These are phyloP conservation scores for Gynostemma pentaphyllum DNA, from an alignment of 306 rosid species.

Conservation along the genomic window DNA sequence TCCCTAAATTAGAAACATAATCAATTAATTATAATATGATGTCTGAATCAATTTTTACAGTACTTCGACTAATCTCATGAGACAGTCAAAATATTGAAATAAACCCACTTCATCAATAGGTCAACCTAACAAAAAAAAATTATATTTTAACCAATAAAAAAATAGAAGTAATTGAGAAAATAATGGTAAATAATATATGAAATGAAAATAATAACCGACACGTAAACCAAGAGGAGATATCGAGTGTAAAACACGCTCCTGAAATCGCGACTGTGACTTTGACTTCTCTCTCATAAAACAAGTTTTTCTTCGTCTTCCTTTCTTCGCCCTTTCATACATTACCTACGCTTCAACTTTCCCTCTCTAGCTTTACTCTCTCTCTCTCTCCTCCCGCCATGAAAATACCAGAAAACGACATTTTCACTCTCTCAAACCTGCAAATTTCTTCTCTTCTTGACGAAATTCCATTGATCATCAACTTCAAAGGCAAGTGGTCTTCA, in stretches of 20 bases:
- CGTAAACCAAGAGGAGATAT: no score
- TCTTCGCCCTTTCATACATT: background rate
- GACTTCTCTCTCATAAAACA: background rate
- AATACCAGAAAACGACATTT: conserved; percentile 30
- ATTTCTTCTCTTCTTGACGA: conserved; percentile 28
- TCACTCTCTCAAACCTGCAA: conserved; percentile 18
- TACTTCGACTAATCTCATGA: no score
- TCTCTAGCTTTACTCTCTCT: background rate
- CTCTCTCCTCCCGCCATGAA: conserved; percentile 38
- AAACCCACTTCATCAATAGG: no score
- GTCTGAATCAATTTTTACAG: no score
- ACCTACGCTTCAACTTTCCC: background rate
- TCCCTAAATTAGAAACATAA: no score
- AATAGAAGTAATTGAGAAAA: no score
- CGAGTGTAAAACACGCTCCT: background rate
- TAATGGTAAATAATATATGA: no score
- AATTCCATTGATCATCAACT: conserved; percentile 38
- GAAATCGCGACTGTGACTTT: background rate
- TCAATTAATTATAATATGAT: no score
- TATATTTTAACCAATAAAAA: no score
- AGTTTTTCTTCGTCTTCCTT: background rate
- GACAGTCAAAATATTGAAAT: no score
- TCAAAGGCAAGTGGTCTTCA: conserved; percentile 71
- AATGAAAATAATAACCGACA: no score
- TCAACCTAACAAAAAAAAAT: no score